Conservation (phyloP, 129 eudicot species). For the Tagetes erecta region DNA sequence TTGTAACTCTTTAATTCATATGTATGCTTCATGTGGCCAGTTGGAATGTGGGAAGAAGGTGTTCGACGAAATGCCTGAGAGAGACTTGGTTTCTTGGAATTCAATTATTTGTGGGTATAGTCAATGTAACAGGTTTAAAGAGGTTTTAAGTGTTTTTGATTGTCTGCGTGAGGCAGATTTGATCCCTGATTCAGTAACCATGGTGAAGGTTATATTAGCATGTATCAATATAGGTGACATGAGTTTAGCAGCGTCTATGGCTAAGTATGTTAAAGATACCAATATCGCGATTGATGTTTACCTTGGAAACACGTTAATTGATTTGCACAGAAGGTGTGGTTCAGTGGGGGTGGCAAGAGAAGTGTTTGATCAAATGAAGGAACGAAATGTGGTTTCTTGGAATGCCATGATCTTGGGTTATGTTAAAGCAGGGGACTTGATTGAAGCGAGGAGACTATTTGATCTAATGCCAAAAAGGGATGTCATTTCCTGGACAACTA, state of each 20-base stretch:
- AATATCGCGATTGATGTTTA: slow-evolving; percentile 54
- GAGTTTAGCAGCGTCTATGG: slow-evolving; percentile 40
- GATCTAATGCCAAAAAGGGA: slow-evolving; percentile 58
- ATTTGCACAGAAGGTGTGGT: slow-evolving; percentile 57
- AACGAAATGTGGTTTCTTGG: slow-evolving; percentile 64
- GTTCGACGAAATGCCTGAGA: slow-evolving; percentile 65
- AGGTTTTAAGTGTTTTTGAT: slow-evolving; percentile 51
- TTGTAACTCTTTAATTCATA: slow-evolving; percentile 56
- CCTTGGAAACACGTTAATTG: slow-evolving; percentile 70
- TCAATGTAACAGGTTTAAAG: slow-evolving; percentile 42
- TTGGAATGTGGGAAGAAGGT: slow-evolving; percentile 43
- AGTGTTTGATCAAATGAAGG: slow-evolving; percentile 55
- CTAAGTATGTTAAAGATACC: slow-evolving; percentile 42
- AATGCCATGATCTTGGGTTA: slow-evolving; percentile 56
- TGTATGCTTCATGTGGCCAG: slow-evolving; percentile 52
- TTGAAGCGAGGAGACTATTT: slow-evolving; percentile 48
- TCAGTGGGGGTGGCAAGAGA: slow-evolving; percentile 39
- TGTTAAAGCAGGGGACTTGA: slow-evolving; percentile 54
- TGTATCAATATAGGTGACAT: slow-evolving; percentile 54
- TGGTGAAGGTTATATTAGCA: slow-evolving; percentile 66
- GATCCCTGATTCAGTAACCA: slow-evolving; percentile 57
- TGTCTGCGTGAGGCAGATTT: slow-evolving; percentile 41
- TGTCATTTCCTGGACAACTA: slow-evolving; percentile 64
- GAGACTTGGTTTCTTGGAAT: slow-evolving; percentile 70
- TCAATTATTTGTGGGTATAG: slow-evolving; percentile 63